These are phyloP conservation scores for Fusarium zealandicum DNA, from an alignment of 2,329 filamentous ascomycete genomes.

Conservation along the genomic window DNA sequence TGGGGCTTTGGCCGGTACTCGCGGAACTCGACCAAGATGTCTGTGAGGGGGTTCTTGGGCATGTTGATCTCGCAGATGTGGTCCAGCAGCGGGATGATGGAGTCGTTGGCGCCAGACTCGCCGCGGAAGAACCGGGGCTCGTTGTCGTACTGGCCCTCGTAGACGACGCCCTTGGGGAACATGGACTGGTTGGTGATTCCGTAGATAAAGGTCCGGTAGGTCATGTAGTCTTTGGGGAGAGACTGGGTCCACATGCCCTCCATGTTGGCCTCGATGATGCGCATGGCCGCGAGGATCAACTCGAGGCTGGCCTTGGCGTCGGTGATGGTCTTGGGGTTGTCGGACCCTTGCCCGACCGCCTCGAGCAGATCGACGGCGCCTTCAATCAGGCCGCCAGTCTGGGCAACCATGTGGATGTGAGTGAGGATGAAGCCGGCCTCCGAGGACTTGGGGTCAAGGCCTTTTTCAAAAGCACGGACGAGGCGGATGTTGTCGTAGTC, in stretches of 20 bases:
- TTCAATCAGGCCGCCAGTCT: slow-evolving; percentile 79
- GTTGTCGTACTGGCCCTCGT: slow-evolving; percentile 78
- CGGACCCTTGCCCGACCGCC: slow-evolving; percentile 14
- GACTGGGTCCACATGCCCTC: slow-evolving; percentile 92
- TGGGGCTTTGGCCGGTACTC: slow-evolving; percentile 90
- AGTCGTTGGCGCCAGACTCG: slow-evolving; percentile 93
- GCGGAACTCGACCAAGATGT: slow-evolving; percentile 87
- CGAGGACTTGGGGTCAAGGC: slow-evolving; percentile 84
- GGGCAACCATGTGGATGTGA: slow-evolving; percentile 93
- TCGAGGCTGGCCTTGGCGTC: slow-evolving; percentile 70
- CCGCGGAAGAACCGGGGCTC: slow-evolving; percentile 84
- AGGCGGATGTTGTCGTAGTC: slow-evolving; percentile 77
- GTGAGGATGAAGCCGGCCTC: slow-evolving; percentile 97
- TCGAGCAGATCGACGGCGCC: slow-evolving; percentile 73
- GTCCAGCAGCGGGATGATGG: slow-evolving; percentile 90
- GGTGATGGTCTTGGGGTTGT: slow-evolving; percentile 26
- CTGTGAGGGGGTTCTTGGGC: slow-evolving; percentile 87
- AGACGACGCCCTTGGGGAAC: slow-evolving; percentile 91
- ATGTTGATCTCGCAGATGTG: slow-evolving; percentile 86
- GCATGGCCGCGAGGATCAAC: slow-evolving; percentile 64
- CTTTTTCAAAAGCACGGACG: slow-evolving; percentile 89
- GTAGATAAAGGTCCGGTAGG: slow-evolving; percentile 96
- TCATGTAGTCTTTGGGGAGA: slow-evolving; percentile 82
- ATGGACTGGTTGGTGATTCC: slow-evolving; percentile 92
- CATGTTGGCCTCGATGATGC: slow-evolving; percentile 80